phyloP scores from a whole-genome alignment of 2,329 filamentous ascomycete species.

The Pseudogymnoascus pannorum region DNA sequence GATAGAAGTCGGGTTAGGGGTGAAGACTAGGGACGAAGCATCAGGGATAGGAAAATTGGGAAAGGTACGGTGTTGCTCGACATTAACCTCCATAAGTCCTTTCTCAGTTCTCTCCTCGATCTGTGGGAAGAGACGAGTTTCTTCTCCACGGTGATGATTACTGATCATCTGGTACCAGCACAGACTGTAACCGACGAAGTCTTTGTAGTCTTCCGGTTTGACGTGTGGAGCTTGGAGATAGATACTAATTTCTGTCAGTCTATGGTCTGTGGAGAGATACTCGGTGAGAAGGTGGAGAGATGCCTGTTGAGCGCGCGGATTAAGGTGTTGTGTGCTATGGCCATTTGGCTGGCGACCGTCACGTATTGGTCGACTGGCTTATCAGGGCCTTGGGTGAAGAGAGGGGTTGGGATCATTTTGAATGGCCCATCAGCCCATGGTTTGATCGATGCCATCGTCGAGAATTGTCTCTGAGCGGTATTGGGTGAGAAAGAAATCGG shows the following conservation, averaged over 20 bases:
- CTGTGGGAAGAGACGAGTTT: neutral
- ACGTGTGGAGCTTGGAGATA: slow-evolving; percentile 4
- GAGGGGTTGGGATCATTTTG: slow-evolving; percentile 18
- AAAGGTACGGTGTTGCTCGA: neutral
- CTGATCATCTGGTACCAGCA: slow-evolving; percentile 4
- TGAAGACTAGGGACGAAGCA: too few relatives aligned
- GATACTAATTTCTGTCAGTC: neutral
- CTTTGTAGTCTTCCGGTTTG: slow-evolving; percentile 1
- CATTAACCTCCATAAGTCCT: neutral
- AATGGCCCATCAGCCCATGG: slow-evolving; percentile 11
- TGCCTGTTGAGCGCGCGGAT: slow-evolving; percentile 9
- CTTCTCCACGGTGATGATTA: neutral
- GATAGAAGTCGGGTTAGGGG: neutral
- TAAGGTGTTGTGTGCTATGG: slow-evolving; percentile 2
- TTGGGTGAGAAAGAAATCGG: too few relatives aligned
- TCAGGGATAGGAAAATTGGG: too few relatives aligned
- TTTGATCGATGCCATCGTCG: neutral
- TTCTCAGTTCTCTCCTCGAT: slow-evolving; percentile 8
- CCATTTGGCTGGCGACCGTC: slow-evolving; percentile 12
- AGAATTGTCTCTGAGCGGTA: too few relatives aligned
- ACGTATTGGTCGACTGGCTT: slow-evolving; percentile 11
- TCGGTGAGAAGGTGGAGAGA: accelerated
- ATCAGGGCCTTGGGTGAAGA: slow-evolving; percentile 11
- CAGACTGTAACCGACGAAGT: neutral
- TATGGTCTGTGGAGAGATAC: neutral